Conservation (phyloP, 306 rosid genomes). For the Cucumis sativus region Cucumber_9930_V3 NC_026657.2:28618501-28619000, state of each 20-base stretch:
- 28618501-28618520: neutral
- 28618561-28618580: neutral
- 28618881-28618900: neutral
- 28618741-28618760: neutral
- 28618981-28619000: constrained; percentile 67
- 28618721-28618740: neutral
- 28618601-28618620: no score
- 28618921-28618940: neutral
- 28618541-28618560: neutral
- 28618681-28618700: neutral
- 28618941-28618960: constrained; percentile 42
- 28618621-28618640: neutral
- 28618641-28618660: neutral
- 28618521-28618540: neutral
- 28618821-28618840: neutral
- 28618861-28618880: neutral
- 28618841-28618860: neutral
- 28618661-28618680: neutral
- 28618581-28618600: neutral
- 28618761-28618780: neutral
- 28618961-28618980: constrained; percentile 86
- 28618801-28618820: neutral
- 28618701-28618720: neutral
- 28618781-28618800: neutral
- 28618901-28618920: neutral